Percentiles rank a stretch among this genome's conserved stretches.
phyloP scores from a whole-genome alignment of 2,329 filamentous ascomycete species.

The Cladophialophora yegresii region DNA sequence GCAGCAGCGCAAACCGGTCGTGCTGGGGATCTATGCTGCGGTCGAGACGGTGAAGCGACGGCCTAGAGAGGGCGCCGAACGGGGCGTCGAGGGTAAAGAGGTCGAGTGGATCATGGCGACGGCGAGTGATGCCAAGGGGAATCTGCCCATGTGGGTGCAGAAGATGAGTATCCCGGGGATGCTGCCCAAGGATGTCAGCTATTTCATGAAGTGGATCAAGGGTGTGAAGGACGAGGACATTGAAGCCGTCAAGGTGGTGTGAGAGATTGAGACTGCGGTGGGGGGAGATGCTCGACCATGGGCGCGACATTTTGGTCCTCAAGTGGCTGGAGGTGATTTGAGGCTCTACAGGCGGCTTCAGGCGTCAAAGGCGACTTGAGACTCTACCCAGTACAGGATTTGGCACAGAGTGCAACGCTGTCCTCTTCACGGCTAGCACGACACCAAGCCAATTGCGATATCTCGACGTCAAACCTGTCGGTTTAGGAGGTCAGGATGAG shows the following conservation, averaged over 20 bases:
- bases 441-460: too few relatives aligned
- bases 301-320: too few relatives aligned
- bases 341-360: too few relatives aligned
- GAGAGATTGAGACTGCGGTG: too few relatives aligned
- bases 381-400: too few relatives aligned
- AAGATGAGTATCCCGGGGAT: slow-evolving; percentile 62
- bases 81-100: slow-evolving; percentile 55
- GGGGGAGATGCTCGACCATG: too few relatives aligned
- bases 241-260: slow-evolving; percentile 1
- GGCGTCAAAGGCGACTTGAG: too few relatives aligned
- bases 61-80: slow-evolving; percentile 1
- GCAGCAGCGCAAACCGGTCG: slow-evolving; percentile 36
- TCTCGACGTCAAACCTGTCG: too few relatives aligned
- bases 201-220: slow-evolving; percentile 67
- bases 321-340: too few relatives aligned
- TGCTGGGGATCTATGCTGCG: slow-evolving; percentile 37
- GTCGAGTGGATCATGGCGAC: slow-evolving; percentile 80
- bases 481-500: too few relatives aligned
- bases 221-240: slow-evolving; percentile 40
- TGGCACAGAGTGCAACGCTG: too few relatives aligned
- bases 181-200: slow-evolving; percentile 70
- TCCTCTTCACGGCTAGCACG: too few relatives aligned
- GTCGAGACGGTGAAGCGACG: slow-evolving; percentile 32
- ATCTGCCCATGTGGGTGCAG: slow-evolving; percentile 67
- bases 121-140: slow-evolving; percentile 68